Evolutionary conservation across 805 yeast genomes (phyloP).

Genomic region (Candida khao-thaluensis): DNA sequence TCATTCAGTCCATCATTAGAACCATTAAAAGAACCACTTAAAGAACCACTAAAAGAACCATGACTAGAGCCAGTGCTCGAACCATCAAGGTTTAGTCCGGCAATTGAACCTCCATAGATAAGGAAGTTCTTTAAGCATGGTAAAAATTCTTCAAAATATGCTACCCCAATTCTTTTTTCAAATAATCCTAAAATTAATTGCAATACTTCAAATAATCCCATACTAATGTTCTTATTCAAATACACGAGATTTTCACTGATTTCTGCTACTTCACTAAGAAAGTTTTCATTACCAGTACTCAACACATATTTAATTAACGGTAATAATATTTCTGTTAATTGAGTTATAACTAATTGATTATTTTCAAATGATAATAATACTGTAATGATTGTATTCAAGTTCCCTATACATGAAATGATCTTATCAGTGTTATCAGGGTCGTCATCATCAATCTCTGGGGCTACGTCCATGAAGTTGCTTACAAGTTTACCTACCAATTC

Average conservation of each 20-base stretch:
- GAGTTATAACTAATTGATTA: conserved; percentile 61
- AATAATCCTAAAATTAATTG: conserved; percentile 40
- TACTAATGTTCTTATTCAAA: conserved; percentile 44
- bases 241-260: conserved; percentile 52
- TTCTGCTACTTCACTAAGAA: conserved; percentile 74
- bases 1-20: no score
- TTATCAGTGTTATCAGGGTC: conserved; percentile 55
- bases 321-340: conserved; percentile 62
- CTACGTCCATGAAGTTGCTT: conserved; percentile 58
- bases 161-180: conserved; percentile 45
- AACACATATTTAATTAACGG: conserved; percentile 73
- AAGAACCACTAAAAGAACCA: no score
- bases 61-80: not conserved
- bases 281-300: conserved; percentile 64
- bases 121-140: conserved; percentile 75
- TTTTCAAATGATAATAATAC: conserved; percentile 80
- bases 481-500: conserved; percentile 55
- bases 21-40: no score
- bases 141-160: conserved; percentile 72
- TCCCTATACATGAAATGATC: conserved; percentile 77
- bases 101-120: conserved; percentile 31
- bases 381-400: conserved; percentile 78
- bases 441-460: conserved; percentile 35
- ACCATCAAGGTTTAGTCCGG: not conserved
- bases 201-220: conserved; percentile 73